phyloP scores from a whole-genome alignment of 352 stramenopile genomes.

The Phytophthora crassamura region DNA sequence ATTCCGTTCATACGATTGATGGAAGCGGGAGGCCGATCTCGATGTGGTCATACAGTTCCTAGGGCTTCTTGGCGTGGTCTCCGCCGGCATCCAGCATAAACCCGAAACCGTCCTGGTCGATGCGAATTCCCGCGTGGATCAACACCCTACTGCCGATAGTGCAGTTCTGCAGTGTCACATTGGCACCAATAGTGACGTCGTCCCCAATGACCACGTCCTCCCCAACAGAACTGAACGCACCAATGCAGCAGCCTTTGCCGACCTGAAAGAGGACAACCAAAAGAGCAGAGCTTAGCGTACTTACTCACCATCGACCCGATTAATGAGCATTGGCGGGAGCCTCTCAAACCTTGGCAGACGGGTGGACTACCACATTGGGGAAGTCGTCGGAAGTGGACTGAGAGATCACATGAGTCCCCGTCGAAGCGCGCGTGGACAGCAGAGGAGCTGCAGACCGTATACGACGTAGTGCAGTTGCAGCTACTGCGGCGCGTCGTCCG shows the following conservation, averaged over 20 bases:
- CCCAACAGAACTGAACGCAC: constrained; percentile 59
- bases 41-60: constrained; percentile 74
- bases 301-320: too few relatives aligned
- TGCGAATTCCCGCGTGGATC: constrained; percentile 70
- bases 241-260: constrained; percentile 61
- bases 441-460: background rate
- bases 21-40: too few relatives aligned
- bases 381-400: too few relatives aligned
- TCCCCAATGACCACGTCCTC: constrained; percentile 67
- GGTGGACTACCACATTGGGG: too few relatives aligned
- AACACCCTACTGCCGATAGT: constrained; percentile 67
- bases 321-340: too few relatives aligned
- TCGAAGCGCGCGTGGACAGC: background rate
- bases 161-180: constrained; percentile 77
- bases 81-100: constrained; percentile 68
- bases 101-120: constrained; percentile 88
- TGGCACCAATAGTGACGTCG: constrained; percentile 51
- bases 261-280: constrained; percentile 42
- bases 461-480: background rate
- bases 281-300: too few relatives aligned
- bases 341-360: constrained; percentile 44
- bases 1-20: too few relatives aligned
- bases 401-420: background rate
- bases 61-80: constrained; percentile 82
- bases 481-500: background rate